phyloP scores from a whole-genome alignment of 257 asterid species.

The Galeopsis tetrahit region DNA sequence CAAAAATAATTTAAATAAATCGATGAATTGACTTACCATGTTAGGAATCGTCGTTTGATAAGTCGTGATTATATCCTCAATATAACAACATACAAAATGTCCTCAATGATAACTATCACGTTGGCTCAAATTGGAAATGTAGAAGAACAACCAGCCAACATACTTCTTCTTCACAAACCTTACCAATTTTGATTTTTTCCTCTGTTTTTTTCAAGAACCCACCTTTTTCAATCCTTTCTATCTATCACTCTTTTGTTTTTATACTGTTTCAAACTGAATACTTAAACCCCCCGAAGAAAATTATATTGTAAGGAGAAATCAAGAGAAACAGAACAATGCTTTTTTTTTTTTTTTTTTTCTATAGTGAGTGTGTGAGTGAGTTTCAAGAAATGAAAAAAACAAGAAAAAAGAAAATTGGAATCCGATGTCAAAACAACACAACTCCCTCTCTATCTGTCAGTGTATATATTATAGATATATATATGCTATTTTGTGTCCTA shows the following conservation, averaged over 20 bases:
- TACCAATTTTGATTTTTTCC: constrained; percentile 41
- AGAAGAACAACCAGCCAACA: constrained; percentile 99
- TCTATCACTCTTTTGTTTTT: constrained; percentile 33
- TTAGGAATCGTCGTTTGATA: too few relatives aligned
- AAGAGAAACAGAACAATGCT: constrained; percentile 66
- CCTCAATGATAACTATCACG: too few relatives aligned
- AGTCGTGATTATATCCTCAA: too few relatives aligned
- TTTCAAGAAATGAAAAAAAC: constrained; percentile 46
- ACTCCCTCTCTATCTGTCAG: constrained; percentile 17
- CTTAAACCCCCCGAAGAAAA: constrained; percentile 25
- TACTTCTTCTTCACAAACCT: constrained; percentile 77
- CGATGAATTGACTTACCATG: too few relatives aligned
- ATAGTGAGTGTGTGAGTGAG: constrained; percentile 65
- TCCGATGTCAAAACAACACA: constrained; percentile 85
- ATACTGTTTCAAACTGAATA: too few relatives aligned
- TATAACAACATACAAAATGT: too few relatives aligned
- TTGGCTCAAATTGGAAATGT: too few relatives aligned
- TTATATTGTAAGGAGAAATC: constrained; percentile 49
- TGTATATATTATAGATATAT: constrained; percentile 6
- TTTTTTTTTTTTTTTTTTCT: too few relatives aligned
- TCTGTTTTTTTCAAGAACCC: constrained; percentile 44
- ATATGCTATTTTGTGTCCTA: constrained; percentile 62
- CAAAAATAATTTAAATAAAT: too few relatives aligned
- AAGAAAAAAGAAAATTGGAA: constrained; percentile 56
- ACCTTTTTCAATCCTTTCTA: constrained; percentile 33